Base-by-base conservation (phyloP, 2,329 filamentous ascomycete genomes). In the Neurospora sp. region DNA sequence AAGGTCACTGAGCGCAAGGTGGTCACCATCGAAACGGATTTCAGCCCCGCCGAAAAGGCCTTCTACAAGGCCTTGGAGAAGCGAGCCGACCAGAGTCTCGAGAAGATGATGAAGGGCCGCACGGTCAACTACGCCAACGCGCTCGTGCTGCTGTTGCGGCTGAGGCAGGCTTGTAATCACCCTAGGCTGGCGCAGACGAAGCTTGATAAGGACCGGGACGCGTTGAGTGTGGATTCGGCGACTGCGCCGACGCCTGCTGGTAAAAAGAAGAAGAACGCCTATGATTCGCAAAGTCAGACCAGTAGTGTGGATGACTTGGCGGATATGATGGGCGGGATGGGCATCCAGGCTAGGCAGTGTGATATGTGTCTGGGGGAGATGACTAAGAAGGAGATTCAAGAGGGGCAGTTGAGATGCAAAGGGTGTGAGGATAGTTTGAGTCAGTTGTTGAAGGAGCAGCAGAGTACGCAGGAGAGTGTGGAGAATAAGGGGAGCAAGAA, bases 101-200 rank as follows among this genome's bases (percentile, higher is more conserved):
- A 96, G 76, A 88, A 90, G 78, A 96, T 98, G 91, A 94, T 97
- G 89, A 88, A 87, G 68, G 90, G 88, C 7, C 89, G 92, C 77
- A 83, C 72, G 8, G 73, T 94, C 68, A 96, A 93, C 81, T 98
- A 98, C 78, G 95, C 96, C 71, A 96, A 93, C 76, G 96, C 96
- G 19, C 88, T 99, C 77, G 94, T 97, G 13, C 83, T 99, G 72
- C 87, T 99, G n/a, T 83, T 99, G 70, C 90, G 96, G 46, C 84
- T 99, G 71, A 87, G 96, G 71, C 96, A 99, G 79, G 92, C 93
- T 23, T 99, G 96, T 80, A 97, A 99, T 77, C 96, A 99, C 78
- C 93, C 94, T 0, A 90, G 93, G 74, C 84, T 99, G 66, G 91
- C 97, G 13, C 92, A 93, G 73, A 90, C 90, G 73, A 95, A 96